phyloP scores from a whole-genome alignment of 495 filamentous ascomycete species.

The Massariosphaeria phaeospora region DNA sequence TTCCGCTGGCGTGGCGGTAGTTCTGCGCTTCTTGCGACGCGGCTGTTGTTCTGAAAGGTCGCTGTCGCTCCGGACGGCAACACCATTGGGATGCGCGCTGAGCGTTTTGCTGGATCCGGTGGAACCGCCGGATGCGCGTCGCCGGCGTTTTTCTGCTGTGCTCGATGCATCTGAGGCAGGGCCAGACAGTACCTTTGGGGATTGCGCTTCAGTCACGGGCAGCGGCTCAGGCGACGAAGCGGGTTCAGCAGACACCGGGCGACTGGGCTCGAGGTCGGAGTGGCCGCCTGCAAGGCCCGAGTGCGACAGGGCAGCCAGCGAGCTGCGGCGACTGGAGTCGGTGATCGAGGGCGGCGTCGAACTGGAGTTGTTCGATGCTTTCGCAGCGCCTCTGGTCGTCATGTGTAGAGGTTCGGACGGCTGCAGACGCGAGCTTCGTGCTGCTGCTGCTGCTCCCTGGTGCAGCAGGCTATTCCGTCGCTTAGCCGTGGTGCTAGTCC shows the following conservation, averaged over 20 bases:
- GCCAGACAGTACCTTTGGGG: constrained; percentile 7
- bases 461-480: constrained; percentile 18
- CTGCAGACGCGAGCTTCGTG: constrained; percentile 32
- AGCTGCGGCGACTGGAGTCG: constrained; percentile 32
- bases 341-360: constrained; percentile 28
- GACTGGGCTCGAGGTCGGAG: constrained; percentile 26
- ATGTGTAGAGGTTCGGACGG: constrained; percentile 38
- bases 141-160: constrained; percentile 11
- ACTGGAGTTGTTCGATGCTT: constrained; percentile 29
- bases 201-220: constrained; percentile 8
- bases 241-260: constrained; percentile 25
- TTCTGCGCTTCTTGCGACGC: constrained; percentile 24
- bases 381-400: constrained; percentile 35
- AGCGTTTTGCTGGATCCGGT: constrained; percentile 18
- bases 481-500: constrained; percentile 27
- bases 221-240: constrained; percentile 19
- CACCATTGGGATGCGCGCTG: constrained; percentile 21
- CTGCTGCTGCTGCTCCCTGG: constrained; percentile 7
- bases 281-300: background rate
- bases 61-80: constrained; percentile 13
- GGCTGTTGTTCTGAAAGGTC: constrained; percentile 23
- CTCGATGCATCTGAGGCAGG: constrained; percentile 9
- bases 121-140: constrained; percentile 24
- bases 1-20: background rate
- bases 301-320: constrained; percentile 19